These are phyloP conservation scores for Quercus mongolica DNA, from an alignment of 306 rosid genomes.

Conservation along the genomic window DNA sequence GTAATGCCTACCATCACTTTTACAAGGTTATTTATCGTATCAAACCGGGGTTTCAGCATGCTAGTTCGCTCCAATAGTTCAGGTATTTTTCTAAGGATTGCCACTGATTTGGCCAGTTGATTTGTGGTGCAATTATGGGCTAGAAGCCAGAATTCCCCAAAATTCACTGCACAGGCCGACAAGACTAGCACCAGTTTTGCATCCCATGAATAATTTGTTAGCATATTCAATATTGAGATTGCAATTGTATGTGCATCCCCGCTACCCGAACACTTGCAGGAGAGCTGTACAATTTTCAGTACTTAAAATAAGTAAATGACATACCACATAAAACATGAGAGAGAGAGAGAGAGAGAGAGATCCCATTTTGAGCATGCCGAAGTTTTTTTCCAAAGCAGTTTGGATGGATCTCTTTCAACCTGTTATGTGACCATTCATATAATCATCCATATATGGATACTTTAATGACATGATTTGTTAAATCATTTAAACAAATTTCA, in stretches of 20 bases:
- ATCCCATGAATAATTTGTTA: not conserved
- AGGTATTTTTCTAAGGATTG: not conserved
- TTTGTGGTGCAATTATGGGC: not conserved
- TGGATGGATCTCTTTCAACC: too few relatives aligned
- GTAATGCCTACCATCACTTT: not conserved
- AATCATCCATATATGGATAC: too few relatives aligned
- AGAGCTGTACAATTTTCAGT: not conserved
- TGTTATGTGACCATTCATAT: too few relatives aligned
- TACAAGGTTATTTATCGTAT: not conserved
- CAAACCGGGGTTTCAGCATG: not conserved
- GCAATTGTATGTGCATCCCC: not conserved
- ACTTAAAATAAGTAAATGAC: not conserved
- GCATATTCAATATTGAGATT: not conserved
- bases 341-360: too few relatives aligned
- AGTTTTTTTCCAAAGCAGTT: too few relatives aligned
- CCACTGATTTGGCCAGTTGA: not conserved
- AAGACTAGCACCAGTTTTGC: not conserved
- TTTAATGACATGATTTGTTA: too few relatives aligned
- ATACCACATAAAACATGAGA: too few relatives aligned
- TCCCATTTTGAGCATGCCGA: too few relatives aligned
- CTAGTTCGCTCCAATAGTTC: not conserved
- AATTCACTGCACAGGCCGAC: not conserved
- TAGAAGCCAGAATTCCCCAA: not conserved
- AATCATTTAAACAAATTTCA: too few relatives aligned
- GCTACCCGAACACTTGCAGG: not conserved